These are phyloP conservation scores for Friedmanniomyces simplex DNA, from an alignment of 495 filamentous ascomycete genomes.

Conservation along the genomic window DNA sequence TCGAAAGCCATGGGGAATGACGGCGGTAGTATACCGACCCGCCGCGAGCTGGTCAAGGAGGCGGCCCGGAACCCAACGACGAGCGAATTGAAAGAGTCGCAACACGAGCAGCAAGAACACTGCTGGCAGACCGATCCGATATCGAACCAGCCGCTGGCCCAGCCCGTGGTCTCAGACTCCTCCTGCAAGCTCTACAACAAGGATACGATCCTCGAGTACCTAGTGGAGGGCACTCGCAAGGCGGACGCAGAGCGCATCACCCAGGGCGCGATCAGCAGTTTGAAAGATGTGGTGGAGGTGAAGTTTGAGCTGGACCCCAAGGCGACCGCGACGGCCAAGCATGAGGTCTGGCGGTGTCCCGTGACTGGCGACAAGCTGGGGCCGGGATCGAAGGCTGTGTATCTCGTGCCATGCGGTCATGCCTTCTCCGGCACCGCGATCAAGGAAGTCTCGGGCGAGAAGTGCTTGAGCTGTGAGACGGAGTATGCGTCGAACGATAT, in stretches of 20 bases:
- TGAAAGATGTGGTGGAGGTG: constrained; percentile 84
- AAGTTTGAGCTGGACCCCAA: constrained; percentile 56
- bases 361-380: constrained; percentile 82
- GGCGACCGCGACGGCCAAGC: constrained; percentile 30
- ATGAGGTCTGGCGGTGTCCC: constrained; percentile 67
- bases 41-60: constrained; percentile 87
- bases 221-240: constrained; percentile 50
- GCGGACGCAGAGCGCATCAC: constrained; percentile 56
- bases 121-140: constrained; percentile 80
- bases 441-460: constrained; percentile 58
- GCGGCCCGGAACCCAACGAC: constrained; percentile 70
- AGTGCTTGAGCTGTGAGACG: constrained; percentile 64
- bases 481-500: constrained; percentile 65
- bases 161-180: constrained; percentile 75
- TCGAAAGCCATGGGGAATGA: constrained; percentile 98
- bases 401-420: constrained; percentile 91
- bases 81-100: constrained; percentile 82
- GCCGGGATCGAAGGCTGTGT: constrained; percentile 66
- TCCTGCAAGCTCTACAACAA: constrained; percentile 89
- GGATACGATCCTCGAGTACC: constrained; percentile 71
- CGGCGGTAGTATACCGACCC: constrained; percentile 86
- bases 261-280: constrained; percentile 60
- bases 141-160: constrained; percentile 59
- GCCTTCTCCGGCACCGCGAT: constrained; percentile 80
- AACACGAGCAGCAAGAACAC: constrained; percentile 71